Evolutionary conservation across 768 basidiomycete genomes (phyloP).

Genomic region (Exsudoporus frostii): DNA sequence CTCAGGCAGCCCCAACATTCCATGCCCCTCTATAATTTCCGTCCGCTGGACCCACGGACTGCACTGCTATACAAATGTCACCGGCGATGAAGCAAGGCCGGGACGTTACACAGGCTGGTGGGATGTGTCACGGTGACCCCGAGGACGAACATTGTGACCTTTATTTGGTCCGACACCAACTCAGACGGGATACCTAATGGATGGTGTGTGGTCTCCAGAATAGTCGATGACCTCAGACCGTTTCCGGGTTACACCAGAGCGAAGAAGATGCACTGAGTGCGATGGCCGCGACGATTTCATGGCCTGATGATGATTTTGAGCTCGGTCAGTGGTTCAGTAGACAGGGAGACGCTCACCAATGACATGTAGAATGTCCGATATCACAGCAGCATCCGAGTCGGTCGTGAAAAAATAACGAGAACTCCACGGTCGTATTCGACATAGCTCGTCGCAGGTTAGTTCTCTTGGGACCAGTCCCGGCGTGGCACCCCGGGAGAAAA

Average conservation of each 20-base stretch:
- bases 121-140: not conserved
- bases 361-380: slow-evolving; percentile 30
- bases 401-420: slow-evolving; percentile 2
- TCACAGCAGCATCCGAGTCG: slow-evolving; percentile 1
- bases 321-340: not conserved
- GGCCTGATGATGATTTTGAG: slow-evolving; percentile 43
- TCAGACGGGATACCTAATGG: not conserved
- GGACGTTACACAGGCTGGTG: not conserved
- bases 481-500: not conserved
- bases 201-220: slow-evolving; percentile 27
- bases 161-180: not conserved
- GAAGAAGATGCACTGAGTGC: slow-evolving; percentile 72
- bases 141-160: not conserved
- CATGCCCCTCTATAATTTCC: not conserved
- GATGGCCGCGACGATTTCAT: slow-evolving; percentile 86
- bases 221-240: slow-evolving; percentile 59
- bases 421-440: slow-evolving; percentile 8
- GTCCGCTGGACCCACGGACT: not conserved
- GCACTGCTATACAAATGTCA: not conserved
- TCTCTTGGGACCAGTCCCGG: not conserved
- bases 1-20: not conserved
- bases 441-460: not conserved
- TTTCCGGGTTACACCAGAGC: slow-evolving; percentile 57
- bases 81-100: not conserved
- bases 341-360: slow-evolving; percentile 22